phyloP scores from a whole-genome alignment of 2,329 filamentous ascomycete species.

The Cordyceps farinosa region DNA sequence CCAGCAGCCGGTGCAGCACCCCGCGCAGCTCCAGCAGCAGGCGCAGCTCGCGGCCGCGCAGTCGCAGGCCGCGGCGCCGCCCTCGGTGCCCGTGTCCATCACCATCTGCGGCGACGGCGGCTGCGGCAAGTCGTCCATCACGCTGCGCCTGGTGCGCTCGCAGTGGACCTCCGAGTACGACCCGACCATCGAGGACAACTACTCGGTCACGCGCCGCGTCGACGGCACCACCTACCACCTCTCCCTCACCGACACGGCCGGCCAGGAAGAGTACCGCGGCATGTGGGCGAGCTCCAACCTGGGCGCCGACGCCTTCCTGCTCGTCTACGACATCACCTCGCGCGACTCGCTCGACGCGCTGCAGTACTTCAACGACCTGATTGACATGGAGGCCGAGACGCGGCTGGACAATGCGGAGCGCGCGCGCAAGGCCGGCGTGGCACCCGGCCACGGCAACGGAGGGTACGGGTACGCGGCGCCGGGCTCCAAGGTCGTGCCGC shows the following conservation, averaged over 20 bases:
- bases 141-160: slow-evolving; percentile 73
- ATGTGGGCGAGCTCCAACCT: slow-evolving; percentile 82
- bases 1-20: neutral
- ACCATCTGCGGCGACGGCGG: slow-evolving; percentile 86
- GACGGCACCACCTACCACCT: slow-evolving; percentile 80
- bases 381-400: slow-evolving; percentile 76
- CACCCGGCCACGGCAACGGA: slow-evolving; percentile 24
- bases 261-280: slow-evolving; percentile 85
- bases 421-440: slow-evolving; percentile 41
- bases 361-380: slow-evolving; percentile 76
- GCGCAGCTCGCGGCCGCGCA: neutral
- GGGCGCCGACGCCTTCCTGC: slow-evolving; percentile 74
- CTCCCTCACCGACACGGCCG: slow-evolving; percentile 75
- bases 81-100: slow-evolving; percentile 61
- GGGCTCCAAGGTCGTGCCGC: slow-evolving; percentile 55
- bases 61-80: neutral
- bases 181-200: slow-evolving; percentile 79
- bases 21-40: neutral
- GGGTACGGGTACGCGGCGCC: slow-evolving; percentile 20
- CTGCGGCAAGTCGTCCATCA: slow-evolving; percentile 82
- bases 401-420: slow-evolving; percentile 59
- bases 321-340: slow-evolving; percentile 84
- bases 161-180: slow-evolving; percentile 84
- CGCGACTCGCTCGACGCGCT: slow-evolving; percentile 65
- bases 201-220: slow-evolving; percentile 75